A percentile compares a stretch with the other conserved stretches of the same genome.
These are phyloP conservation scores for Wickerhamomyces rabaulensis DNA, from an alignment of 805 yeast species.

Conservation along the genomic window DNA sequence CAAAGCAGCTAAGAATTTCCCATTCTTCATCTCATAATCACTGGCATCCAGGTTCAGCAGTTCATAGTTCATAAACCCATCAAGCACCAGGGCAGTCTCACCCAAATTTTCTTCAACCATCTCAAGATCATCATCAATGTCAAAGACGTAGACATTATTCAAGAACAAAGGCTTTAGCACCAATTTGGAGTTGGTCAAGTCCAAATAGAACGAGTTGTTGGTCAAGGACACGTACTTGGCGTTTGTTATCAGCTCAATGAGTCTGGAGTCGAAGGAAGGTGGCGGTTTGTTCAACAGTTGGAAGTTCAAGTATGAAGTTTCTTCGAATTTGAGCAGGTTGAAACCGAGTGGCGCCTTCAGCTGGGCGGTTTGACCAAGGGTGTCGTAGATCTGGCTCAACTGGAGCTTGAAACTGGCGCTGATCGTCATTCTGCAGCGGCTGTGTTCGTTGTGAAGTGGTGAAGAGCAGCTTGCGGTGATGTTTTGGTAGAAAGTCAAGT, in stretches of 20 bases:
- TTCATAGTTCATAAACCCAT: not conserved
- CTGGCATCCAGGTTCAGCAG: not conserved
- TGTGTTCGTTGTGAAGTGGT: too few species aligned
- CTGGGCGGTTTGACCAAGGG: not conserved
- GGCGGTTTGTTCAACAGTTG: conserved; percentile 1
- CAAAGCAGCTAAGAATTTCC: not conserved
- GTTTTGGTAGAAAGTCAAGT: too few species aligned
- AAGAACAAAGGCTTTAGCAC: not conserved
- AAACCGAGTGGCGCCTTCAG: conserved; percentile 4
- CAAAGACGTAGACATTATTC: not conserved
- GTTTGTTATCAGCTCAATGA: conserved; percentile 17
- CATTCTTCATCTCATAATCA: not conserved
- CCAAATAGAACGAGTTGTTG: conserved; percentile 13
- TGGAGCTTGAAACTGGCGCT: not conserved
- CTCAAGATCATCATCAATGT: not conserved
- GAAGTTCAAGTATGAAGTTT: conserved; percentile 19
- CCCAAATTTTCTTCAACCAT: not conserved
- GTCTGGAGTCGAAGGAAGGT: not conserved
- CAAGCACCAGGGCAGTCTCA: not conserved
- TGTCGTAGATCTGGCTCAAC: not conserved
- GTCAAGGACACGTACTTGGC: conserved; percentile 22
- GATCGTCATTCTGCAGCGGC: not conserved
- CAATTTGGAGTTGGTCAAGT: not conserved
- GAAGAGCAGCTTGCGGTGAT: too few species aligned
- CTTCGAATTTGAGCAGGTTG: conserved; percentile 13